Evolutionary conservation across 345 rosid genomes (phyloP), one percentile per base, ranked within the genome.

Genomic region (Microthlaspi erraticum): DNA sequence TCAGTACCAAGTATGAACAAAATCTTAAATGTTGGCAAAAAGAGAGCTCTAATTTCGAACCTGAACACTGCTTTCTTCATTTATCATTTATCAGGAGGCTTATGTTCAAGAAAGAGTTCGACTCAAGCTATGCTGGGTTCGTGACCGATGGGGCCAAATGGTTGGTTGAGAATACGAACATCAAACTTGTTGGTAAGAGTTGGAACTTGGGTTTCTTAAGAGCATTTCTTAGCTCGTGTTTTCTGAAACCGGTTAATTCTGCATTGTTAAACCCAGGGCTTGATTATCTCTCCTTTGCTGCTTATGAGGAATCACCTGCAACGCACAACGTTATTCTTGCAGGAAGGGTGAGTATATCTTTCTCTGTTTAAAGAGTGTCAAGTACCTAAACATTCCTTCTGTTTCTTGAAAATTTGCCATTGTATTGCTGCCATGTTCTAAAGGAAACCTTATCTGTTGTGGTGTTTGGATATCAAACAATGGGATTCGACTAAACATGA

Each of bases 81-180:
- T 45, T n/a, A n/a, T n/a, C n/a, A n/a, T n/a, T n/a, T 82, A 48
- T 56, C 82, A 93, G 98, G 91, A 70, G 75, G 83, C 91, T 93
- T 60, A 93, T 93, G 97, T 87, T 81, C 68, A 81, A 86, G 67
- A 81, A 76, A 33, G 83, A 77, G 68, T 85, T 91, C n/a, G 96
- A 89, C 75, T 81, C 94, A 49, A 89, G 94, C 84, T 91, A 80
- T 43, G 89, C 86, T 23, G 98, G 97, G 3, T 93, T 93, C 60
- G 78, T 81, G 81, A 81, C 71, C 44, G 97, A 89, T 70, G 98
- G 92, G n/a, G 96, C 97, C 2, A 83, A 84, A 54, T 93, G 97
- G 96, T 78, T 93, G 87, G 91, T 87, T 20, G 92, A 91, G 32
- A 87, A 93, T 65, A 89, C 98, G 0, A 93, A 89, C 77, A 83